A percentile compares a stretch with the other conserved stretches of the same genome.
These are phyloP conservation scores for Taiozyma sp. DNA, from an alignment of 1,139 yeast species.

Conservation along the genomic window DNA sequence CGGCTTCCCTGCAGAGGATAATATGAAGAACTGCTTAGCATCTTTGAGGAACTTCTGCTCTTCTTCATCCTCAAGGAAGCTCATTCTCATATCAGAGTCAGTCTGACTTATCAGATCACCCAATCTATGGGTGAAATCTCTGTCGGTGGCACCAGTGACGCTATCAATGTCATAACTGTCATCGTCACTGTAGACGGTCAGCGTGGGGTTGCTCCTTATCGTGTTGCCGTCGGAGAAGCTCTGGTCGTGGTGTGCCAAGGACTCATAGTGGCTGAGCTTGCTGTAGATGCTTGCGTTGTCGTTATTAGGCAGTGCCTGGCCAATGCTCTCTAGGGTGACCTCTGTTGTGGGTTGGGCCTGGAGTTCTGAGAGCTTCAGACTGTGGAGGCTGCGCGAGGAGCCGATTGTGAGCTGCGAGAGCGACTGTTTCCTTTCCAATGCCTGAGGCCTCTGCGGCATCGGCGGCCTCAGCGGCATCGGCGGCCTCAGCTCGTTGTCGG, in stretches of 20 bases:
- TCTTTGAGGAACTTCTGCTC: conserved; percentile 34
- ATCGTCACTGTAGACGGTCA: conserved; percentile 23
- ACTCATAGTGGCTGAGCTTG: conserved; percentile 8
- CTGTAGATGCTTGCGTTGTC: conserved; percentile 12
- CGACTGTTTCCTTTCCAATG: conserved; percentile 13
- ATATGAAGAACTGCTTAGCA: conserved; percentile 69
- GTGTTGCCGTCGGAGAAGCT: conserved; percentile 16
- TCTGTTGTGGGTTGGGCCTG: conserved; percentile 24
- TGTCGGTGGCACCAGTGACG: conserved; percentile 1
- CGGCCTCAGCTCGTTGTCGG: neutral
- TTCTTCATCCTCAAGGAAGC: conserved; percentile 8
- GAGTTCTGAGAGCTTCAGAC: conserved; percentile 15
- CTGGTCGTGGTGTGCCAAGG: neutral
- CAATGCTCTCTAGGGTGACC: conserved; percentile 16
- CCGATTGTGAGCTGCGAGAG: conserved; percentile 18
- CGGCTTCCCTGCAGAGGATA: conserved; percentile 94
- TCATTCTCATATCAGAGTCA: conserved; percentile 5
- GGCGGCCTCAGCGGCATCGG: too few species aligned
- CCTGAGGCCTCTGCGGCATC: conserved; percentile 12
- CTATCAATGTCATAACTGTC: conserved; percentile 8
- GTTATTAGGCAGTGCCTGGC: conserved; percentile 3
- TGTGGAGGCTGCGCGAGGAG: conserved; percentile 10
- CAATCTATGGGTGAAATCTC: conserved; percentile 14
- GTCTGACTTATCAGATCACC: conserved; percentile 18
- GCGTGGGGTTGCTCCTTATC: conserved; percentile 22